Evolutionary conservation across 2,329 filamentous ascomycete genomes (phyloP), one percentile per base, ranked within the genome.

Genomic region (Drechslerella stenobrocha): DNA sequence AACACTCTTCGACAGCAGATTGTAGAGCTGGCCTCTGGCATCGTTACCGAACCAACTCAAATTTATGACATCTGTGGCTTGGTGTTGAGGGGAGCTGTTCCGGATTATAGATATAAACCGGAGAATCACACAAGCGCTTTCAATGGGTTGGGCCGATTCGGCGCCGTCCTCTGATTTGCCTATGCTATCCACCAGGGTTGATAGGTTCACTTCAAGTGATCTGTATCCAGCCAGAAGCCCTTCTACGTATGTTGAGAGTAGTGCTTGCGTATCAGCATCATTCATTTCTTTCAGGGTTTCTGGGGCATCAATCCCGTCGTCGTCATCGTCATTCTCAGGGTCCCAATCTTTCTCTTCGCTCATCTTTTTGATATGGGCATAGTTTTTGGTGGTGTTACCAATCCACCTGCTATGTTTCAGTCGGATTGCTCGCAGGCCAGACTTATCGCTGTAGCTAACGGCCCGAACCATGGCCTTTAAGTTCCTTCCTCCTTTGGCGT

Each of bases 241-340:
- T 35, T 67, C 63, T 5, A 53, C 52, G 32, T 67, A 67, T 15
- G 42, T 67, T 11, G 55, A 67, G 1, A 67, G 55, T n/a, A 67
- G 22, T 11, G 63, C 28, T 28, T 67, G 22, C 3, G 63, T 45
- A 22, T 67, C 63, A 0, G 51, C 42, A 7, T 60, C 34, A 18
- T 67, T 67, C 63, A 67, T 67, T 5, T 67, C 63, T 28, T 67
- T 67, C 15, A 67, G 20, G 13, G 34, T 67, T n/a, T 67, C 63
- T 18, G 55, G 63, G 9, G 53, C 50, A 22, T 67, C 63, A 13
- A 67, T 5, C 4, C 50, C 63, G 24, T 67, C 63, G 5, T 59
- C 61, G 8, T 67, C 55, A 11, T 67, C 63, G 18, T 67, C 63
- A n/a, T 67, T 67, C 9, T 67, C 55, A 23, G 63, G 63, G 13